Conservation (phyloP, 2,329 filamentous ascomycete species). For the Penicillium psychrosexuale region DNA sequence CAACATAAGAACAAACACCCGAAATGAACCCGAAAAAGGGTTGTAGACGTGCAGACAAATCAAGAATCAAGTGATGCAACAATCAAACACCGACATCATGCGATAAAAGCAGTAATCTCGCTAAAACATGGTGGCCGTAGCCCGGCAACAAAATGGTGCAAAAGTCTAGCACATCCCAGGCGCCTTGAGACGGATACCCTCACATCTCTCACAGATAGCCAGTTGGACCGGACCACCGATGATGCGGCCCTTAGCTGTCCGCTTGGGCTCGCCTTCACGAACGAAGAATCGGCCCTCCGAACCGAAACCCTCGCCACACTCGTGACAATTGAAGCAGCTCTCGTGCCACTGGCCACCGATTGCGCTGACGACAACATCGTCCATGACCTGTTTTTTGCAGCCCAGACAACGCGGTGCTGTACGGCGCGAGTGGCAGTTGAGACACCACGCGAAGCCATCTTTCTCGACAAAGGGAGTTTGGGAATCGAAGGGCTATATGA, state of each 20-base stretch:
- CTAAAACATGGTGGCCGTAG: not conserved
- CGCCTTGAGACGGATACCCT: slow-evolving; percentile 61
- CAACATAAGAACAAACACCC: not conserved
- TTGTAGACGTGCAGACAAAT: slow-evolving; percentile 5
- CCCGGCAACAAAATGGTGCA: not conserved
- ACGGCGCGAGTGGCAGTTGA: slow-evolving; percentile 85
- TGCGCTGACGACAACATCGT: slow-evolving; percentile 84
- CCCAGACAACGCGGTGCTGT: slow-evolving; percentile 86
- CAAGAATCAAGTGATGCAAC: slow-evolving; percentile 10
- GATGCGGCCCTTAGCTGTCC: slow-evolving; percentile 46
- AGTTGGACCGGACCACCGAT: slow-evolving; percentile 52
- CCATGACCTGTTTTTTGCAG: slow-evolving; percentile 79
- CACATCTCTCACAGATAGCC: slow-evolving; percentile 61
- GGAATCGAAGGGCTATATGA: slow-evolving; percentile 55
- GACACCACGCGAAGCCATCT: slow-evolving; percentile 96
- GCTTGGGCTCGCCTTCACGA: slow-evolving; percentile 50
- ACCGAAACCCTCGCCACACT: slow-evolving; percentile 58
- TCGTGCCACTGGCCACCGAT: slow-evolving; percentile 92
- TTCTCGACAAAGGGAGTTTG: slow-evolving; percentile 87
- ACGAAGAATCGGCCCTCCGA: slow-evolving; percentile 62
- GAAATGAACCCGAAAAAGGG: not conserved
- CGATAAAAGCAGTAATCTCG: slow-evolving; percentile 9
- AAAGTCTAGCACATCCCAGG: slow-evolving; percentile 32
- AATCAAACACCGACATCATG: slow-evolving; percentile 15
- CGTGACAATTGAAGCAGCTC: slow-evolving; percentile 80